A percentile compares a stretch with the other conserved stretches of the same genome.
phyloP scores from a whole-genome alignment of 768 basidiomycete species.

The Pholiota molesta region DNA sequence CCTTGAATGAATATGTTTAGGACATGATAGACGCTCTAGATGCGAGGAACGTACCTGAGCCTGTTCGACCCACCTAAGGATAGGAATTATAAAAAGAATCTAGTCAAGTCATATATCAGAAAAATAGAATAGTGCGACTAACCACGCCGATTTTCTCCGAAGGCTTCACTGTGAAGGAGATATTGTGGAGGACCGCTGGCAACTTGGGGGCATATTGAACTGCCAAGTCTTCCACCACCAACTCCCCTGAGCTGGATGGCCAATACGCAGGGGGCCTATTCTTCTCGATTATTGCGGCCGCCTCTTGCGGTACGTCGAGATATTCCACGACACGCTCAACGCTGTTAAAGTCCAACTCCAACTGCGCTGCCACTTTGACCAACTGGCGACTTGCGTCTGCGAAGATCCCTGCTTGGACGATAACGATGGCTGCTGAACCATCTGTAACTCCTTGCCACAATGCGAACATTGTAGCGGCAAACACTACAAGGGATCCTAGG shows the following conservation, averaged over 20 bases:
- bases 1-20: constrained; percentile 31
- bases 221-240: constrained; percentile 60
- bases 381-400: constrained; percentile 70
- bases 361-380: constrained; percentile 66
- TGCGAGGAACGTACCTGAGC: constrained; percentile 50
- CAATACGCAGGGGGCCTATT: constrained; percentile 71
- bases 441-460: constrained; percentile 56
- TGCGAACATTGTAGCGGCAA: constrained; percentile 69
- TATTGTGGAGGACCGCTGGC: constrained; percentile 55
- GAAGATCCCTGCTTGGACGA: constrained; percentile 69
- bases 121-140: constrained; percentile 23
- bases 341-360: constrained; percentile 76
- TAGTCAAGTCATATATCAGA: neutral
- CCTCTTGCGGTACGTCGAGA: constrained; percentile 68
- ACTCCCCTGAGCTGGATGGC: constrained; percentile 62
- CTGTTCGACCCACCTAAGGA: constrained; percentile 64
- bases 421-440: constrained; percentile 71
- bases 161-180: constrained; percentile 63
- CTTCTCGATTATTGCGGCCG: constrained; percentile 57
- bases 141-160: constrained; percentile 73
- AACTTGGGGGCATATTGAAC: constrained; percentile 67
- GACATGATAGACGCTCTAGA: neutral
- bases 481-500: constrained; percentile 73
- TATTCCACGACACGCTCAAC: constrained; percentile 77
- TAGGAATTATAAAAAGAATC: neutral